These are phyloP conservation scores for Ceratocystis ficicola DNA, from an alignment of 2,329 filamentous ascomycete species.

Conservation along the genomic window DNA sequence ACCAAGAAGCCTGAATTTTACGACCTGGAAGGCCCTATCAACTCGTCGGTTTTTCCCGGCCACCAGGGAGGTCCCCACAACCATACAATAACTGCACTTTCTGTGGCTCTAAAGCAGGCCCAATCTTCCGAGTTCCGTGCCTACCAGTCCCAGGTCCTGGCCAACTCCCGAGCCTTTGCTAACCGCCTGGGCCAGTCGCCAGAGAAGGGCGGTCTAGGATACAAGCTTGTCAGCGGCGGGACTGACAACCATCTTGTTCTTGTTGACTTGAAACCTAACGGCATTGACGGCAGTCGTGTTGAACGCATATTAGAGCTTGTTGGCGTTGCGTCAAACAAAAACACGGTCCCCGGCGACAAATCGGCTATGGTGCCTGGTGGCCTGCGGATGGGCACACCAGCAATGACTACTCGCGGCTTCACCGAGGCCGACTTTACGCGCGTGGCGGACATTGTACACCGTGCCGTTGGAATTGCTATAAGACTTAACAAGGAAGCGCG, in stretches of 20 bases:
- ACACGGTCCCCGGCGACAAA: constrained; percentile 90
- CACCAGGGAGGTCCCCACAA: constrained; percentile 98
- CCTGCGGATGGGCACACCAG: constrained; percentile 84
- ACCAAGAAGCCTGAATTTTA: constrained; percentile 77
- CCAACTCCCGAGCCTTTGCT: constrained; percentile 82
- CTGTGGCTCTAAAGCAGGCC: constrained; percentile 89
- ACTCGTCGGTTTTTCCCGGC: constrained; percentile 91
- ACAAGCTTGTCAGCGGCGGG: constrained; percentile 82
- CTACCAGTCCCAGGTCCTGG: constrained; percentile 81
- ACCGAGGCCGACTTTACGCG: constrained; percentile 74
- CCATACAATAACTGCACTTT: constrained; percentile 92
- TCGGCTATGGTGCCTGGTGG: constrained; percentile 89
- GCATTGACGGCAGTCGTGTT: constrained; percentile 77
- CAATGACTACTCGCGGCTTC: constrained; percentile 97
- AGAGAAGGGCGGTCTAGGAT: constrained; percentile 64
- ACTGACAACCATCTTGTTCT: constrained; percentile 97
- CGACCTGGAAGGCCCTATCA: constrained; percentile 86
- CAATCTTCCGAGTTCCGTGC: constrained; percentile 79
- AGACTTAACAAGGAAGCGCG: constrained; percentile 61
- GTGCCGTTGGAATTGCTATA: constrained; percentile 66
- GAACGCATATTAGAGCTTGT: constrained; percentile 85
- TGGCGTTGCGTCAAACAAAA: constrained; percentile 97
- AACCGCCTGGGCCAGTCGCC: constrained; percentile 53
- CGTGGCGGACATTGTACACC: constrained; percentile 75
- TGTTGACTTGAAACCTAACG: constrained; percentile 77